Percentiles rank a stretch among this genome's conserved stretches.
phyloP scores from a whole-genome alignment of 805 yeast species.

The Candida anglica region DNA sequence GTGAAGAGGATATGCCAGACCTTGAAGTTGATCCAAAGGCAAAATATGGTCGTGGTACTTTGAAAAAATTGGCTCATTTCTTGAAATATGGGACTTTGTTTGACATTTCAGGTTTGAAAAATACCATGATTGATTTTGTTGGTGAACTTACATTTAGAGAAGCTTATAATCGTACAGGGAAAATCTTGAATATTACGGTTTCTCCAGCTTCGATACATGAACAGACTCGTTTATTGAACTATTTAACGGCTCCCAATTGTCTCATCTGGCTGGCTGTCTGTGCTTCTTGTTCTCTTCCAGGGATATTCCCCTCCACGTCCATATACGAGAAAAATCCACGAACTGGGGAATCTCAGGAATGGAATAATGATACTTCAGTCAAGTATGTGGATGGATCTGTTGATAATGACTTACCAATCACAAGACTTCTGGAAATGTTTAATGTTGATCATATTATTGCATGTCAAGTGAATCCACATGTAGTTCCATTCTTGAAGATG shows the following conservation, averaged over 20 bases:
- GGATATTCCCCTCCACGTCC: slow-evolving; percentile 81
- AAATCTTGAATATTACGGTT: slow-evolving; percentile 90
- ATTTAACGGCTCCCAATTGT: slow-evolving; percentile 78
- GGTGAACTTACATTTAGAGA: slow-evolving; percentile 93
- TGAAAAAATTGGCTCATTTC: slow-evolving; percentile 44
- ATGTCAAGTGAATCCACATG: slow-evolving; percentile 96
- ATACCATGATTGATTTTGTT: slow-evolving; percentile 71
- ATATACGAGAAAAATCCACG: slow-evolving; percentile 77
- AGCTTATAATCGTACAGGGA: slow-evolving; percentile 90
- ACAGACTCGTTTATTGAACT: slow-evolving; percentile 79
- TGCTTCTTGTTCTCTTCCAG: slow-evolving; percentile 93
- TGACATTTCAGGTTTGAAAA: slow-evolving; percentile 66
- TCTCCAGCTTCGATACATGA: slow-evolving; percentile 90
- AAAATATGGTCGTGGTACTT: slow-evolving; percentile 7
- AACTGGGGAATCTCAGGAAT: slow-evolving; percentile 70
- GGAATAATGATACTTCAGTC: slow-evolving; percentile 71
- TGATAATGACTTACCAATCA: slow-evolving; percentile 87
- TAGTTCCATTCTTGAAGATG: slow-evolving; percentile 76
- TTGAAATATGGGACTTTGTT: slow-evolving; percentile 88
- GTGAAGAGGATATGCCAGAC: slow-evolving; percentile 48
- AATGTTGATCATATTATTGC: slow-evolving; percentile 97
- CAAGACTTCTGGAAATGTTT: slow-evolving; percentile 91
- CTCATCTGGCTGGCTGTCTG: slow-evolving; percentile 86
- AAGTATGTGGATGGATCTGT: slow-evolving; percentile 96
- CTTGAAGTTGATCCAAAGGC: slow-evolving; percentile 11